phyloP scores from a whole-genome alignment of 2,329 filamentous ascomycete genomes.

The Teratosphaeria destructans region DNA sequence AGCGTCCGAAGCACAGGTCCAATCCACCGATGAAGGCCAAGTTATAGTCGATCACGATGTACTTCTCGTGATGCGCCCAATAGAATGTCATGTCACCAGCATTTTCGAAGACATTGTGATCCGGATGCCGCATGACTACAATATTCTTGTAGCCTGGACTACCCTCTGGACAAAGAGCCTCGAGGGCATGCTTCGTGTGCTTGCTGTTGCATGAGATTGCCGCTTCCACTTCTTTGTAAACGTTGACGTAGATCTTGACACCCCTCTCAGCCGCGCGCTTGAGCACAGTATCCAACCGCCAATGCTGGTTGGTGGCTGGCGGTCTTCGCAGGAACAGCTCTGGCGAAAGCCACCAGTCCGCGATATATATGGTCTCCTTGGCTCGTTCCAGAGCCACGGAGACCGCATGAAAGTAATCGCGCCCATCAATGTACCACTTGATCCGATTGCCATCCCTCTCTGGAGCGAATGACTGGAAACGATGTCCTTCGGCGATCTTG shows the following conservation, averaged over 20 bases:
- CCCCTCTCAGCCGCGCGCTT: slow-evolving; percentile 85
- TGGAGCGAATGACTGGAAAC: slow-evolving; percentile 85
- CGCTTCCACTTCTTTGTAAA: slow-evolving; percentile 68
- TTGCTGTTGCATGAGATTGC: slow-evolving; percentile 78
- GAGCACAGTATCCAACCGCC: slow-evolving; percentile 73
- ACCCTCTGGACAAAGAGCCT: slow-evolving; percentile 69
- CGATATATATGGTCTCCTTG: slow-evolving; percentile 89
- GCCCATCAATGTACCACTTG: slow-evolving; percentile 96
- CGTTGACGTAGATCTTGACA: slow-evolving; percentile 86
- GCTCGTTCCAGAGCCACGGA: slow-evolving; percentile 82
- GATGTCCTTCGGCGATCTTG: slow-evolving; percentile 59
- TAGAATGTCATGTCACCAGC: slow-evolving; percentile 94
- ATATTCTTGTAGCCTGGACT: slow-evolving; percentile 81
- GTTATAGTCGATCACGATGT: slow-evolving; percentile 86
- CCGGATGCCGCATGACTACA: slow-evolving; percentile 76
- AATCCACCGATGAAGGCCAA: slow-evolving; percentile 89
- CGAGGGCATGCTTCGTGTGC: slow-evolving; percentile 82
- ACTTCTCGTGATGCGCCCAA: slow-evolving; percentile 97
- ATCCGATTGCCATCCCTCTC: slow-evolving; percentile 68
- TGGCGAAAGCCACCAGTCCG: slow-evolving; percentile 93
- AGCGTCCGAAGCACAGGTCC: slow-evolving; percentile 90
- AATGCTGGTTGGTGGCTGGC: slow-evolving; percentile 72
- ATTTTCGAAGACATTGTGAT: slow-evolving; percentile 91
- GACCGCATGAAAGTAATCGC: slow-evolving; percentile 91
- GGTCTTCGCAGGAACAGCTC: slow-evolving; percentile 79